phyloP scores from a whole-genome alignment of 2,329 filamentous ascomycete genomes.

The Colletotrichum melonis region DNA sequence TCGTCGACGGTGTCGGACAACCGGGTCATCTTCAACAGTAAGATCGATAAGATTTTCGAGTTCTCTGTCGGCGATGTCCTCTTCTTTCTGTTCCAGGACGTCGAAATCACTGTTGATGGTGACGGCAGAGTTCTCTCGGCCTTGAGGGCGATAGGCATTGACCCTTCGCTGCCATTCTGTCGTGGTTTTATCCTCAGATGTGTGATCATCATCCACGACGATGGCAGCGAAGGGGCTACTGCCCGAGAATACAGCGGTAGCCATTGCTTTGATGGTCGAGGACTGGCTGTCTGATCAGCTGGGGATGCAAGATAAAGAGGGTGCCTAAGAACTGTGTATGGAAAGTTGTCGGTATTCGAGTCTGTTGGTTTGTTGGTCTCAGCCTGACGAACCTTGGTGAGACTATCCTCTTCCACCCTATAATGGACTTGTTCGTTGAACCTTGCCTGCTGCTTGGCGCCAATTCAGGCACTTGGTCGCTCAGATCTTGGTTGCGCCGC shows the following conservation, averaged over 20 bases:
- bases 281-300: conserved; percentile 47
- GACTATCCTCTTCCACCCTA: neutral
- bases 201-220: conserved; percentile 5
- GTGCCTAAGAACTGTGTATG: too few relatives aligned
- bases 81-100: conserved; percentile 16
- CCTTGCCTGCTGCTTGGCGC: too few relatives aligned
- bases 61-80: conserved; percentile 34
- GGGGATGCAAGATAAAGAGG: neutral
- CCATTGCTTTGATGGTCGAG: neutral
- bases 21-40: conserved; percentile 40
- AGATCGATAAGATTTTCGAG: conserved; percentile 48
- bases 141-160: conserved; percentile 1
- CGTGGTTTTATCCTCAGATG: neutral
- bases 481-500: neutral
- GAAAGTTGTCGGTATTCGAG: neutral
- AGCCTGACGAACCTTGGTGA: neutral
- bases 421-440: too few relatives aligned
- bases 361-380: neutral
- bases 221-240: conserved; percentile 1
- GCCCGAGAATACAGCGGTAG: neutral
- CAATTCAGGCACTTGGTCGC: too few relatives aligned
- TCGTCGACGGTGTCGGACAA: neutral
- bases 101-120: conserved; percentile 12
- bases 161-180: neutral
- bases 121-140: neutral